Evolutionary conservation across 495 filamentous ascomycete species (phyloP).

Genomic region (Geoglossum glabrum): DNA sequence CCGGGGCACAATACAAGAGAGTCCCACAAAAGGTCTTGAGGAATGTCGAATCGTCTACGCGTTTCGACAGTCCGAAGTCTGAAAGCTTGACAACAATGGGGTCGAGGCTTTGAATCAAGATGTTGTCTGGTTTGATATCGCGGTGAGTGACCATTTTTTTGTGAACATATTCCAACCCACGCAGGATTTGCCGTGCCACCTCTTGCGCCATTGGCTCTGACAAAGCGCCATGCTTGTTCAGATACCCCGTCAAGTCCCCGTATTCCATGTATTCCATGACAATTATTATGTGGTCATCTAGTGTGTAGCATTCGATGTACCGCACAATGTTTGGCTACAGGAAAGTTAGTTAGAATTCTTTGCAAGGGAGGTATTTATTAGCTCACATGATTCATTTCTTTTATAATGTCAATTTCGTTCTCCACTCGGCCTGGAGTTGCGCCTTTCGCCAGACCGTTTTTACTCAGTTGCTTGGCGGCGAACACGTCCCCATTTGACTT

Average conservation of each 20-base stretch:
- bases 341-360: neutral
- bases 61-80: slow-evolving; percentile 90
- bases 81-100: slow-evolving; percentile 78
- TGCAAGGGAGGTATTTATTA: neutral
- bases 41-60: slow-evolving; percentile 72
- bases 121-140: slow-evolving; percentile 96
- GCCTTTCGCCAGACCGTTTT: slow-evolving; percentile 73
- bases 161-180: slow-evolving; percentile 76
- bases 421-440: slow-evolving; percentile 65
- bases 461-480: slow-evolving; percentile 84
- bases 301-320: slow-evolving; percentile 56
- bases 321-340: slow-evolving; percentile 68
- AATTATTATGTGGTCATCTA: slow-evolving; percentile 45
- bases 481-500: slow-evolving; percentile 60
- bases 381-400: slow-evolving; percentile 59
- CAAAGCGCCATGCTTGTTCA: slow-evolving; percentile 37
- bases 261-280: slow-evolving; percentile 86
- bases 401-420: slow-evolving; percentile 92
- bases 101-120: slow-evolving; percentile 50
- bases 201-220: slow-evolving; percentile 43
- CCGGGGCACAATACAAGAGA: slow-evolving; percentile 84
- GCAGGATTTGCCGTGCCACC: slow-evolving; percentile 58
- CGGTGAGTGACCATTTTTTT: slow-evolving; percentile 75
- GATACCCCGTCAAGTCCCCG: slow-evolving; percentile 63
- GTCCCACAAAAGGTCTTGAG: slow-evolving; percentile 94